phyloP scores from a whole-genome alignment of 169 alveolate genomes.

The Babesia microti region DNA sequence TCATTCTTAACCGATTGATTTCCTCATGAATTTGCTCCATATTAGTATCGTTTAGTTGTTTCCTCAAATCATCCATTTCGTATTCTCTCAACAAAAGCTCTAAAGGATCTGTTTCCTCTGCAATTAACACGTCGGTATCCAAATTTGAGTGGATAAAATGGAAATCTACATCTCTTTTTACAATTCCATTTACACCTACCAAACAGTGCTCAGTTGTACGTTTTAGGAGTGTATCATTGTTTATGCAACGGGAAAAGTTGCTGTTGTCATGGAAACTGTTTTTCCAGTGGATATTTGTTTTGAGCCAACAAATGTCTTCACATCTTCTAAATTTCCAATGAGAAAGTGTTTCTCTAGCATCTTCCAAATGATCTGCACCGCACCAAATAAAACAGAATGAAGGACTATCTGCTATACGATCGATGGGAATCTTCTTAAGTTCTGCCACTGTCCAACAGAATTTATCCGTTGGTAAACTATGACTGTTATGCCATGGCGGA shows the following conservation, averaged over 20 bases:
- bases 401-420: conserved; percentile 75
- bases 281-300: conserved; percentile 66
- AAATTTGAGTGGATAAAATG: conserved; percentile 85
- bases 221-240: conserved; percentile 53
- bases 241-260: conserved; percentile 31
- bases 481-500: conserved; percentile 81
- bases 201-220: conserved; percentile 85
- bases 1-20: no score
- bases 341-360: conserved; percentile 59
- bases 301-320: conserved; percentile 89
- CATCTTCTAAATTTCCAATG: conserved; percentile 87
- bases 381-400: conserved; percentile 82
- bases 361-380: conserved; percentile 74
- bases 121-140: conserved; percentile 87
- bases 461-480: conserved; percentile 24
- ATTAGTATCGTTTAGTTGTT: conserved; percentile 6
- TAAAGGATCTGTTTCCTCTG: conserved; percentile 72
- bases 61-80: conserved; percentile 9
- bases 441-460: conserved; percentile 51
- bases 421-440: conserved; percentile 63
- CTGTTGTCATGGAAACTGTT: conserved; percentile 34
- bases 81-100: conserved; percentile 11
- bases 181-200: conserved; percentile 86
- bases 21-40: conserved; percentile 24
- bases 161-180: conserved; percentile 70